Base-by-base conservation (phyloP, 148 eudicot genomes). In the Rhododendron ovatum region DNA sequence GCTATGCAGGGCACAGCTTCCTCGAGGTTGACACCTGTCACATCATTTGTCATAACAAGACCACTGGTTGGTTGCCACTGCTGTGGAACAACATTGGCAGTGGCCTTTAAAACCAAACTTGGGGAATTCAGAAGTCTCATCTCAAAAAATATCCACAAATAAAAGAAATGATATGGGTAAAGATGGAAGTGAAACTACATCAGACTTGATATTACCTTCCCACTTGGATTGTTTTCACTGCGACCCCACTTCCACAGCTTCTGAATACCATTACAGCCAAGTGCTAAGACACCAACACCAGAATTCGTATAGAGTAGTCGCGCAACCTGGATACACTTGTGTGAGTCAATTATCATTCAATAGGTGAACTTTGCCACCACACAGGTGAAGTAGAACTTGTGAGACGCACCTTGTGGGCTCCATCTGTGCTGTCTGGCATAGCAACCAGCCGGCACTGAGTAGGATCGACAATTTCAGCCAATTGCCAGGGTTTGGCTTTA, bases 1-100 rank as follows among this genome's bases (percentile, higher is more conserved):
- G 99, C 99, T 37, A 97, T 92, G 89, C 99, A 97, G 20, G 98
- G 98, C 74, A 94, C 96, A 45, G 94, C 96, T 87, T 97, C 98
- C 86, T 94, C 98, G 37, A 94, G 93, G 86, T 95, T 95, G 88
- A 93, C 95, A 86, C 96, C 96, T 91, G 93, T 37, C 84, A 93
- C 89, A 90, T 97, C 98, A 91, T 97, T 97, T 26, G 89, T 90
- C 99, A 97, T 97, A 86, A 93, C 85, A 91, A 95, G 96, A 86
- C 99, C 99, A 91, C 98, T 97, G 92, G 89, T 92, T 84, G 99
- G 99, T 88, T 93, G 98, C 99, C 99, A 97, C 86, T 92, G 95
- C 82, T 95, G 99, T 45, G 99, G 99, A 88, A 86, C 88, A 82
- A 93, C 92, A 93, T 86, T 92, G 87, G 99, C 96, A 83, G 96